Evolutionary conservation across 2,329 filamentous ascomycete genomes (phyloP).

Genomic region (Arthrobotrys pseudoclavata): DNA sequence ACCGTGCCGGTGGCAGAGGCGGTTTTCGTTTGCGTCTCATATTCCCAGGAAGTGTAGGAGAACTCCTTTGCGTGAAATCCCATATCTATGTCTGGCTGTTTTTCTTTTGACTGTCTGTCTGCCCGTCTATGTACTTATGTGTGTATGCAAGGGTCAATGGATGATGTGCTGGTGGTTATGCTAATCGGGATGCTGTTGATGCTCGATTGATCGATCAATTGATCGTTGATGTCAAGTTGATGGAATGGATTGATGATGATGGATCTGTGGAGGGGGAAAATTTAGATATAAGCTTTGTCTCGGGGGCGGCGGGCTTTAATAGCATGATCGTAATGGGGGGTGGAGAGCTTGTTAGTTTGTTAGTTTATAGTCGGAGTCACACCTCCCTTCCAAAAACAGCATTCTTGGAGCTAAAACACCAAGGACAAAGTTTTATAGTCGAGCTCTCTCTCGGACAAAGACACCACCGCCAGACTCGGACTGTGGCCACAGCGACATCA

Average conservation of each 20-base stretch:
- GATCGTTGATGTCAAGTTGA: no score
- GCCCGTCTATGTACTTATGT: background rate
- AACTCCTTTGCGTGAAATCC: slow-evolving; percentile 58
- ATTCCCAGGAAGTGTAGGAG: slow-evolving; percentile 53
- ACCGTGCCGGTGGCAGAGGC: slow-evolving; percentile 15
- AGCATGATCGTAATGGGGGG: background rate
- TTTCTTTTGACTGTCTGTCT: background rate
- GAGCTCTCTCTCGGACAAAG: slow-evolving; percentile 21
- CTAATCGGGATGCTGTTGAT: background rate
- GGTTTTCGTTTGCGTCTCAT: slow-evolving; percentile 50
- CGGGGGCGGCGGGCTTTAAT: background rate
- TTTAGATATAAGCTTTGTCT: slow-evolving; percentile 32
- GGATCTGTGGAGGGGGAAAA: background rate
- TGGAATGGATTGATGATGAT: slow-evolving; percentile 5
- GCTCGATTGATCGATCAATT: no score
- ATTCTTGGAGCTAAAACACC: slow-evolving; percentile 1
- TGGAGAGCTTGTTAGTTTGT: background rate
- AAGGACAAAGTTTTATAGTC: slow-evolving; percentile 17
- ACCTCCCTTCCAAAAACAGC: slow-evolving; percentile 12
- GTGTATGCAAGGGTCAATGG: slow-evolving; percentile 12
- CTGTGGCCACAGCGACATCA: slow-evolving; percentile 18
- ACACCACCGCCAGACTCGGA: slow-evolving; percentile 6
- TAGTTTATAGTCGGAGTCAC: slow-evolving; percentile 2
- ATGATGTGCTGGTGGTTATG: slow-evolving; percentile 11
- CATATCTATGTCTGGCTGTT: slow-evolving; percentile 29